phyloP scores from a whole-genome alignment of 441 rosid genomes.

The Populus hybrid region DNA sequence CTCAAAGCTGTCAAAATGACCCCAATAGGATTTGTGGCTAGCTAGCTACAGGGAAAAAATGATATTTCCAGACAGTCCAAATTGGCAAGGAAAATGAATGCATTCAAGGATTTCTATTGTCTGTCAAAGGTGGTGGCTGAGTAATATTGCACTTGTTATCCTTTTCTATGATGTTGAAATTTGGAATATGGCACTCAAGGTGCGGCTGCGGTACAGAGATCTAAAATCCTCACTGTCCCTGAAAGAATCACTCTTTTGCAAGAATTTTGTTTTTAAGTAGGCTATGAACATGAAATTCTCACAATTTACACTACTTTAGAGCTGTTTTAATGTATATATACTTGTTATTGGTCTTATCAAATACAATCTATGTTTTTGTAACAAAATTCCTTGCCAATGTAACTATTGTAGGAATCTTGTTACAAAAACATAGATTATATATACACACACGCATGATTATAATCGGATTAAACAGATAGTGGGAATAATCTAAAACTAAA shows the following conservation, averaged over 20 bases:
- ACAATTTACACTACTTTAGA: neutral
- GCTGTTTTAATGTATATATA: neutral
- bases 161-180: neutral
- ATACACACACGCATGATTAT: neutral
- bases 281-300: neutral
- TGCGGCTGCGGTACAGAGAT: neutral
- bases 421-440: no score
- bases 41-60: neutral
- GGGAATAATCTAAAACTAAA: no score
- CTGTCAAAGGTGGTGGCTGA: neutral
- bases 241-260: no score
- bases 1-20: neutral
- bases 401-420: neutral
- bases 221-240: no score
- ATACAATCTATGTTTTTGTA: no score
- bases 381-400: neutral
- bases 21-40: neutral
- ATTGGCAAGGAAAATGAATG: neutral
- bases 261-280: neutral
- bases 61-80: neutral
- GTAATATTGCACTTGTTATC: neutral
- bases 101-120: neutral
- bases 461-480: no score
- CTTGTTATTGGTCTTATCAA: neutral
- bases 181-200: neutral